Evolutionary conservation across 345 rosid genomes (phyloP), one percentile per base, ranked within the genome.

Genomic region (Streptanthus diversifolius): DNA sequence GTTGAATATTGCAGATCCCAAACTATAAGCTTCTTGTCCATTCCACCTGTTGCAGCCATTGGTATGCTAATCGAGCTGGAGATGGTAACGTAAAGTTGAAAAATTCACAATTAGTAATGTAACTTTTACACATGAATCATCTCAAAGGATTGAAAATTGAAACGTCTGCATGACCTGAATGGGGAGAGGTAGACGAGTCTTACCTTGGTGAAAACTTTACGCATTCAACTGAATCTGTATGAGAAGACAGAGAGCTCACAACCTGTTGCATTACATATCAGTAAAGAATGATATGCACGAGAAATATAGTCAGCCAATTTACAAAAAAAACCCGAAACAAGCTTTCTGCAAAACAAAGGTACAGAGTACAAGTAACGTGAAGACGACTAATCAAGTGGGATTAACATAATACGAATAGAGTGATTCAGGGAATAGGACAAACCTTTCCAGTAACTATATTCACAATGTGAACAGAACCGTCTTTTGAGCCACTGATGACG

Each of bases 401-500:
- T 30, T 0, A 5, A 30, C 33, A 30, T 30, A 30, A 30, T 25
- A 25, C 2, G 27, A 25, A 3, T 25, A 25, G 27, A 25, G 27
- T 25, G 47, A 27, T 17, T 17, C 11, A 55, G 8, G 29, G 43
- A 7, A 8, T n/a, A 66, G 18, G 44, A 48, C 80, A 19, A 66
- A 95, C 99, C 98, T 79, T 95, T 66, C 95, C 98, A 14, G 85
- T 85, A 25, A 80, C 75, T 63, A 95, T 79, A 71, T 95, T 95
- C 65, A 91, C 98, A 79, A 95, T 73, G 77, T 88, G 87, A 63
- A 88, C 82, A 22, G 90, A 91, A 70, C 85, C 74, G 72, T 95
- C 99, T 75, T 75, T 80, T 5, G 95, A 86, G 74, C 99, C 98
- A 79, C 92, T 84, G 70, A 95, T 78, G 66, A 81, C 98, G 47